Base-by-base conservation (phyloP, 495 filamentous ascomycete genomes). In the Penicillium cosmopolitanum region DNA sequence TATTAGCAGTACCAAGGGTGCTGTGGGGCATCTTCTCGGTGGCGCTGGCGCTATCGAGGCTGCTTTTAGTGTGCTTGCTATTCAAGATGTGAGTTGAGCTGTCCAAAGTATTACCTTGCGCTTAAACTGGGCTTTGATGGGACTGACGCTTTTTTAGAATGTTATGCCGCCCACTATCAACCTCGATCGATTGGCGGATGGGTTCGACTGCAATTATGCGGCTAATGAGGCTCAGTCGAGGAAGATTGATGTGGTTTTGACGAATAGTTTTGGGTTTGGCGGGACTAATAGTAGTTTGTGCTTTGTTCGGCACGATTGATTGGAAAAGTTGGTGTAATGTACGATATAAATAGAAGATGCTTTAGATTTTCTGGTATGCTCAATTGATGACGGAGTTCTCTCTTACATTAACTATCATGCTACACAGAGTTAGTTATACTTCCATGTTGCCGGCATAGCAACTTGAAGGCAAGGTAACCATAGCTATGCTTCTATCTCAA, bases 261-360 rank as follows among this genome's bases (percentile, higher is more conserved):
- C 91, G 18, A 98, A 98, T 67, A 98, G 94, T 68, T 98, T 98
- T 80, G 95, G 95, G 1, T 98, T 98, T 78, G 95, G 95, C 10
- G 95, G 95, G 31, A 98, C 95, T 9, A 98, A 98, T 77, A 93
- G 93, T 46, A 91, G 84, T 60, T 77, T 98, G 44, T 94, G 92
- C 60, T 96, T 98, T 71, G 83, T 73, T 35, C 63, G 65, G 18
- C 64, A 63, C 34, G 50, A 51, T 55, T 56, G 61, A 46, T 50
- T 21, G 34, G 1, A 5, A 11, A 5, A 18, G 2, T 23, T 9
- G 21, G 5, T 6, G 23, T 38, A 10, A 42, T 61, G 52, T 63
- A 59, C 34, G 21, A 60, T 51, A 66, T 44, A 46, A 64, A 36
- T 60, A 40, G 44, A 46, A 50, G 56, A 8, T 55, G 25, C 21